These are phyloP conservation scores for Ceratobasidium sp. DNA, from an alignment of 1,284 basidiomycete species.

Conservation along the genomic window DNA sequence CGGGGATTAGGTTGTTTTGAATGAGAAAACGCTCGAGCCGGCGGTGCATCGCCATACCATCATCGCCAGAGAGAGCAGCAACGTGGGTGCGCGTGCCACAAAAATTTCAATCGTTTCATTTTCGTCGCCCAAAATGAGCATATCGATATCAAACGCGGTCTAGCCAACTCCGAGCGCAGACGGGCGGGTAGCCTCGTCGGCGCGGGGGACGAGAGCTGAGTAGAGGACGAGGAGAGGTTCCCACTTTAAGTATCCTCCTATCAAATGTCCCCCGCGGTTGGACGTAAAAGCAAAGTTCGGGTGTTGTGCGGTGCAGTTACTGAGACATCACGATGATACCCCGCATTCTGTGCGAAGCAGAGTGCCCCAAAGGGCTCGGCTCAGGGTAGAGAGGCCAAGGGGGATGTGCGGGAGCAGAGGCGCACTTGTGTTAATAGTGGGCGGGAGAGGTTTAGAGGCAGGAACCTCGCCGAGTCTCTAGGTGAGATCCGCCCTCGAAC, in stretches of 20 bases:
- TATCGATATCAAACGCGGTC: too few relatives aligned
- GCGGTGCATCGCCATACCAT: too few relatives aligned
- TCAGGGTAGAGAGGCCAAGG: constrained; percentile 1
- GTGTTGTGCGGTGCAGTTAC: background rate
- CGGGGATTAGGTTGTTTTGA: too few relatives aligned
- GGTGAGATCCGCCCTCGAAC: constrained; percentile 24
- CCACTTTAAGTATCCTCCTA: constrained; percentile 15
- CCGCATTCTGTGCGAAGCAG: background rate
- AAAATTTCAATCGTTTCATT: too few relatives aligned
- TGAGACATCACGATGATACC: constrained; percentile 8
- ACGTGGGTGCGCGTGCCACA: too few relatives aligned
- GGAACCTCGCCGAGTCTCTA: background rate
- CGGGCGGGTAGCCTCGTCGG: background rate
- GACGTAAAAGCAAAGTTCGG: constrained; percentile 18
- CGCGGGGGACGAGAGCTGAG: background rate
- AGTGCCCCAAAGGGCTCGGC: constrained; percentile 5
- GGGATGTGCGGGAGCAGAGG: background rate
- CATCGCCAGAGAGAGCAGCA: too few relatives aligned
- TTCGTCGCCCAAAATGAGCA: too few relatives aligned
- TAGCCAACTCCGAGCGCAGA: background rate
- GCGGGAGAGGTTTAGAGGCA: constrained; percentile 10
- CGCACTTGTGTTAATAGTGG: constrained; percentile 13
- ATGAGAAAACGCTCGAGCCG: too few relatives aligned
- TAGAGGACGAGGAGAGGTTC: constrained; percentile 1
- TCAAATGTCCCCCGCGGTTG: constrained; percentile 6